Percentiles rank a stretch among this genome's conserved stretches.
phyloP scores from a whole-genome alignment of 352 stramenopile species.

The Pythium grandisporangium region DNA sequence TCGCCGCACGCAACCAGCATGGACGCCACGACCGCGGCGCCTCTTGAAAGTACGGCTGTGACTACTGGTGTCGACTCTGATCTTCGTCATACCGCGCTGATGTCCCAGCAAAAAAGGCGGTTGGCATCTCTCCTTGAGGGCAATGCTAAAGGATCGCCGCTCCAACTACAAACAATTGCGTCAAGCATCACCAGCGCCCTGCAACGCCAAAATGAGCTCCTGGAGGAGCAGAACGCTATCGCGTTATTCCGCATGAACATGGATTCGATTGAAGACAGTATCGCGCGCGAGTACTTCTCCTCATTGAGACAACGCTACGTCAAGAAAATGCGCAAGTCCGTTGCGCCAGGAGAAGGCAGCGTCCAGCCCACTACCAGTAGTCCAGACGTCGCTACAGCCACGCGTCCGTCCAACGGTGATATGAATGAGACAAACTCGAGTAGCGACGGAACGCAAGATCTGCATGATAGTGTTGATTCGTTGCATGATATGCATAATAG shows the following conservation, averaged over 20 bases:
- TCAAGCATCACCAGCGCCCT: constrained; percentile 38
- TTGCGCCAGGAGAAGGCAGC: too few species aligned
- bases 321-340: constrained; percentile 49
- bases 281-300: constrained; percentile 34
- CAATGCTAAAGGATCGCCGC: constrained; percentile 1
- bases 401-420: too few species aligned
- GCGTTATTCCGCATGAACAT: constrained; percentile 43
- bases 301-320: constrained; percentile 36
- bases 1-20: constrained; percentile 1
- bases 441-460: too few species aligned
- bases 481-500: too few species aligned
- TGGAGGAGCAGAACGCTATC: constrained; percentile 73
- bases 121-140: constrained; percentile 13
- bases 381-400: too few species aligned
- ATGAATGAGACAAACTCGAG: too few species aligned
- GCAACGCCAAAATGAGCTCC: constrained; percentile 44
- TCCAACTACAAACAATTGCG: constrained; percentile 20
- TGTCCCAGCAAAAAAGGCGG: constrained; percentile 11
- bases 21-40: neutral
- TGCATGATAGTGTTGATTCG: too few species aligned
- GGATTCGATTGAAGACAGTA: constrained; percentile 31
- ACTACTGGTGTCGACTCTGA: neutral
- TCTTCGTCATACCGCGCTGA: neutral
- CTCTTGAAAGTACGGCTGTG: neutral
- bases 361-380: too few species aligned